Base-by-base conservation (phyloP, 1,284 basidiomycete genomes). In the Ceratobasidium papillatum region DNA sequence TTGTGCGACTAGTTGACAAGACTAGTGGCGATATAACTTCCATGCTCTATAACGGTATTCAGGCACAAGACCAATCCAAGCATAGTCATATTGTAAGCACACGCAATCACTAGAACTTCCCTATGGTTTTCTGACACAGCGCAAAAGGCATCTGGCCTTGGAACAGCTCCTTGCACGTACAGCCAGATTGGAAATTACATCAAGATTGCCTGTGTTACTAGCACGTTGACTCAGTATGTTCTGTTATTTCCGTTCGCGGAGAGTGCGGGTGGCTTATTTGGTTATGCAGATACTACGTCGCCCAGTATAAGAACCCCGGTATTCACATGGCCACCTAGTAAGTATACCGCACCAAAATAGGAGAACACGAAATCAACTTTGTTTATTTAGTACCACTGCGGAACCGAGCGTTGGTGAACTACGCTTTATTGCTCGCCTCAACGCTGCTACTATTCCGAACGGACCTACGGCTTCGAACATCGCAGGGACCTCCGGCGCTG, bases 351-450 rank as follows among this genome's bases (percentile, higher is more conserved):
- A 27, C 14, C 19, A 19, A 30, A 43, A 22, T 49, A 27, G 38
- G 32, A 8, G 8, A 19, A 27, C 3, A 49, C 47, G 41, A 22
- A 11, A 4, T 72, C 12, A 59, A 22, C 36, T 38, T 3, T 3
- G n/a, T 9, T n/a, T 61, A 27, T 36, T n/a, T 32, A 72, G 68
- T n/a, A 72, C 43, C n/a, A 75, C 66, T 25, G 71, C 65, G 7
- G 85, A 86, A 75, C 85, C 85, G 1, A 76, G 76, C 45, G 84
- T 87, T 34, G 86, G 86, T 43, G 86, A 87, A 76, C 80, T 86
- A 56, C 84, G 85, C 45, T 84, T 85, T 78, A 86, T 87, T 76
- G 85, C 85, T n/a, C 85, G 86, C 43, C 81, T 87, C 41, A 83
- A 81, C 22, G 84, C 83, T 66, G 79, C 83, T 3, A 79, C 81